Base-by-base conservation (phyloP, 805 yeast species). In the Hanseniaspora pseudoguilliermondii region DNA sequence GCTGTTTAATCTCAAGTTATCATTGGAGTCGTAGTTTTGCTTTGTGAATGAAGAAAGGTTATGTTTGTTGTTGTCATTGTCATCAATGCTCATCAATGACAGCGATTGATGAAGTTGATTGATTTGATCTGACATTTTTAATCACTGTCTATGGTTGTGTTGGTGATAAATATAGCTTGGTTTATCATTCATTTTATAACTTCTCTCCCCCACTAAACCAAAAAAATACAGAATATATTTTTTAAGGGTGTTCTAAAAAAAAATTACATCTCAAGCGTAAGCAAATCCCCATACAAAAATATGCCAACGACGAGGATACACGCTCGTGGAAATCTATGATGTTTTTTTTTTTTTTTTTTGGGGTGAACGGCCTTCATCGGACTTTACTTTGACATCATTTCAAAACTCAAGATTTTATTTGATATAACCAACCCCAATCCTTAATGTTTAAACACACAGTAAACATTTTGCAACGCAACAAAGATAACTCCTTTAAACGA, bases 51-150 rank as follows among this genome's bases (percentile, higher is more conserved):
- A n/a, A 16, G 23, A 20, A 1, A n/a, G 8, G 9, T 18, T 49
- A 5, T 38, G n/a, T 29, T 20, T 40, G n/a, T 32, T 29, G 54
- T 29, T 34, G 8, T 20, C 16, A 29, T 49, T 25, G 50, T 62
- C 63, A 44, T 68, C 71, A 9, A 69, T 66, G 53, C 66, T 68
- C 70, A 69, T 66, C 48, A 65, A 64, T 11, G 72, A 69, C 36
- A 69, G 58, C 21, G 66, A 63, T 42, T 68, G 69, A n/a, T 65
- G 64, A 34, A 56, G 32, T 16, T 44, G 46, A 34, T 55, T 55
- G 6, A 55, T 18, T 13, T 55, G 55, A 39, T 44, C 55, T 21
- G 56, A 39, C 56, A 53, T 53, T 3, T 43, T n/a, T 29, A 3
- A 8, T 27, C 9, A 27, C 29, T 27, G 29, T 27, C 29, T 27